A percentile compares a stretch with the other conserved stretches of the same genome.
Evolutionary conservation across 345 rosid genomes (phyloP).

Genomic region (Populus euphratica): DNA sequence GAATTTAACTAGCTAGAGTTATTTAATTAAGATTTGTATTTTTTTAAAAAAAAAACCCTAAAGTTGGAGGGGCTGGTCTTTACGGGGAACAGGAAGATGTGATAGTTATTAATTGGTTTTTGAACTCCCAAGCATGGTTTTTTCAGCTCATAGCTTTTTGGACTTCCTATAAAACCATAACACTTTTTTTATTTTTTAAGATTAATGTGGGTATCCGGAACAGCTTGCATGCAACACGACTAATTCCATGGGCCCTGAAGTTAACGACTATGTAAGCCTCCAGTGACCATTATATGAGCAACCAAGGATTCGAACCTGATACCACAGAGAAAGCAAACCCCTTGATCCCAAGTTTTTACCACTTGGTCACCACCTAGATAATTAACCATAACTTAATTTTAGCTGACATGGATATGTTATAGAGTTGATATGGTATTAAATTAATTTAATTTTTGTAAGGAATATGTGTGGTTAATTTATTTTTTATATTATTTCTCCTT

Average conservation of each 20-base stretch:
- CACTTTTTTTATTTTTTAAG: too few relatives aligned
- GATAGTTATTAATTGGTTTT: neutral
- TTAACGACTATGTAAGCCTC: too few relatives aligned
- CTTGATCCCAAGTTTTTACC: too few relatives aligned
- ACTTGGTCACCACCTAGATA: too few relatives aligned
- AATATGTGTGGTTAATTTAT: neutral
- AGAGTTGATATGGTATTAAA: neutral
- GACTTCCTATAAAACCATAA: too few relatives aligned
- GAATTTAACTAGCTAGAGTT: neutral
- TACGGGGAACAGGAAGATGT: neutral
- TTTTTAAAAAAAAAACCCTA: neutral
- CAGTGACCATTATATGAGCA: too few relatives aligned
- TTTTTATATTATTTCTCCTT: neutral
- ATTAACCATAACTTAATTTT: neutral
- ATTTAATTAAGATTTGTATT: too few relatives aligned
- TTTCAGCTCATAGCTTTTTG: conserved; percentile 9
- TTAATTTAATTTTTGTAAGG: neutral
- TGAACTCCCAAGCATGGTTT: conserved; percentile 11
- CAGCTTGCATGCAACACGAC: too few relatives aligned
- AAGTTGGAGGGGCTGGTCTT: conserved; percentile 1
- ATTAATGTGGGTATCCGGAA: too few relatives aligned
- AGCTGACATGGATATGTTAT: neutral
- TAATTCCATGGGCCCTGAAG: too few relatives aligned
- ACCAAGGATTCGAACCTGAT: too few relatives aligned
- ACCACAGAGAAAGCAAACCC: too few relatives aligned